Evolutionary conservation across 2,329 filamentous ascomycete genomes (phyloP), one percentile per base, ranked within the genome.

Genomic region (Aspergillus latus): DNA sequence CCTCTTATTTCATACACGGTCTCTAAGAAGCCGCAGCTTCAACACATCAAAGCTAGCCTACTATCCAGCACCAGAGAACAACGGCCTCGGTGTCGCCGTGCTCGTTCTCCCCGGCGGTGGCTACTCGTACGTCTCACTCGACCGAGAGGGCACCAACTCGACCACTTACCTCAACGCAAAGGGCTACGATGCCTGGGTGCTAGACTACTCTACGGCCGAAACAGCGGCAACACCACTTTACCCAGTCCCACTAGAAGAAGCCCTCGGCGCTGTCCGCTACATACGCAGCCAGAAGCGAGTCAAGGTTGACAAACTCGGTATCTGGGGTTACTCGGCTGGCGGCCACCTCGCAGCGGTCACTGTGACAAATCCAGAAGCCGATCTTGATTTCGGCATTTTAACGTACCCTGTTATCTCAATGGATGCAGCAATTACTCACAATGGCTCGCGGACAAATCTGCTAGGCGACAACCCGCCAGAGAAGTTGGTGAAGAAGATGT

Each of bases 81-180:
- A 46, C 21, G 30, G 32, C 1, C 42, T 45, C 0, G 50, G 50
- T 5, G 7, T 46, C 21, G 42, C 15, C 40, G 21, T 52, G n/a
- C 50, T 52, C 32, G 50, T 52, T n/a, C 10, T 52, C 42, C 50
- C 50, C 21, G 50, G 50, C 42, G 50, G 50, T 32, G 50, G 50
- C 15, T 52, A 52, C 50, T 39, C 30, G 2, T 30, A 37, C 13
- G 50, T 52, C 50, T 52, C 50, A 4, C 50, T 34, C 4, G 47
- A 49, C 26, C 29, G 13, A 15, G 50, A 52, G 34, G 50, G 29
- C 11, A 45, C 10, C 15, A 52, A 46, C 30, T 52, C 50, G 21
- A 52, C 50, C 6, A 10, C 11, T 1, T 52, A 52, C 26, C 40
- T 52, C 16, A 52, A 52, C 50, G 21, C 13, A 6, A 9, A 29